Base-by-base conservation (phyloP, 129 eudicot genomes). In the Flaveria linearis region DNA sequence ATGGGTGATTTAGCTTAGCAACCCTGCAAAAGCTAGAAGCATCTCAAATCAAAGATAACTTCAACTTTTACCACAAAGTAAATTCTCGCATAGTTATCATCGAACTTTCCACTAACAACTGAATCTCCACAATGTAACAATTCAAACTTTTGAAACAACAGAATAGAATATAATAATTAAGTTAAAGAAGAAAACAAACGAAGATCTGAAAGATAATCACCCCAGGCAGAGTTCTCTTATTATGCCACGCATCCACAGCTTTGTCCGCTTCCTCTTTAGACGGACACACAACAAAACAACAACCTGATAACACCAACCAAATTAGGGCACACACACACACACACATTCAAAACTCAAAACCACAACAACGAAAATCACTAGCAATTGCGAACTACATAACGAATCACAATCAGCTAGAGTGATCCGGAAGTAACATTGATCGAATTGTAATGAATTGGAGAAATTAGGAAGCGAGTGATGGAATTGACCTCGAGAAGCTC, bases 241-340 rank as follows among this genome's bases (percentile, higher is more conserved):
- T 87, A 80, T 94, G 98, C 72, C 87, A 94, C 45, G 91, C 98
- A 76, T 81, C 79, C 60, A 94, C 92, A 3, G 90, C 97, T 85
- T 94, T 94, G 86, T 94, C 98, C 12, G 97, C 97, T 82, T 94
- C 98, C 62, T 91, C 87, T 73, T 97, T 85, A 41, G 98, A 88
- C 74, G 98, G 96, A 82, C 98, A 94, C 56, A 87, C 83, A 61
- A 94, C 83, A 75, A 94, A 94, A 83, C 98, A 94, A 85, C 98
- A 94, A 50, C 98, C 98, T 94, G 85, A 18, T 77, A 26, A 75
- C 46, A 60, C 50, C 68, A 72, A 41, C 16, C 64, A 72, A 76
- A 88, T 88, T 82, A 88, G 84, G 82, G 79, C 47, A 78, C 17
- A 72, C 74, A 66, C 46, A 51, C 65, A 56, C 85, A 68, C 76